Conservation (phyloP, 768 basidiomycete species). For the Hericium alpestre region DNA sequence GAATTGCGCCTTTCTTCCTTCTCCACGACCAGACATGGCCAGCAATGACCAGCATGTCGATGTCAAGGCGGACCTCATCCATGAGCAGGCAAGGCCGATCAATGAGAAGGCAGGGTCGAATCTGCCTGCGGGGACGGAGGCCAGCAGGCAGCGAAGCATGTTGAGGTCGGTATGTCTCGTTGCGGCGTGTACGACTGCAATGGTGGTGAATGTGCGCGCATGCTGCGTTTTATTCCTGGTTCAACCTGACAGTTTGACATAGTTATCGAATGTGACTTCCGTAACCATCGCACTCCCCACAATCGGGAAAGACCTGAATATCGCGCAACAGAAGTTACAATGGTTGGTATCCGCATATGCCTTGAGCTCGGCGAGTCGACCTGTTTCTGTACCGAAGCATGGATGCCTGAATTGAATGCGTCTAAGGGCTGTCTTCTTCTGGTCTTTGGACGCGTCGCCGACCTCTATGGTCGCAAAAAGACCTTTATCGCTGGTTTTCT, state of each 20-base stretch:
- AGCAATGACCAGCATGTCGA: too few relatives aligned
- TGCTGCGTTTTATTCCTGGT: background rate
- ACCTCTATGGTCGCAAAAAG: slow-evolving; percentile 65
- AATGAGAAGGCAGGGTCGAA: too few relatives aligned
- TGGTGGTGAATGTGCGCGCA: slow-evolving; percentile 19
- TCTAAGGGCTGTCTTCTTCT: slow-evolving; percentile 66
- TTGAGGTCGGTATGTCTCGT: slow-evolving; percentile 13
- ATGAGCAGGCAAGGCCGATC: too few relatives aligned
- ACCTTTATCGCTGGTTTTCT: slow-evolving; percentile 52
- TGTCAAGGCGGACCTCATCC: too few relatives aligned
- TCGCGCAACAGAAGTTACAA: slow-evolving; percentile 43
- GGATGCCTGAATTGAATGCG: background rate
- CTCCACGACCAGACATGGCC: too few relatives aligned
- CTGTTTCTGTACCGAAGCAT: background rate
- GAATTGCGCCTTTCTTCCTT: too few relatives aligned
- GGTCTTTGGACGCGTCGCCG: slow-evolving; percentile 66
- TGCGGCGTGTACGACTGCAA: slow-evolving; percentile 19
- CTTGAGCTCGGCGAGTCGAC: slow-evolving; percentile 45
- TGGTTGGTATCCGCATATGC: slow-evolving; percentile 64
- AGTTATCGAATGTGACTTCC: slow-evolving; percentile 17
- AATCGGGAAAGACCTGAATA: slow-evolving; percentile 29
- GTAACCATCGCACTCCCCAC: slow-evolving; percentile 21
- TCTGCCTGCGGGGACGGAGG: background rate
- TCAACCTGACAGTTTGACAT: background rate
- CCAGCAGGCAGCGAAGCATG: background rate